phyloP scores from a whole-genome alignment of 805 yeast genomes.

The Zygotorulaspora chibaensis region DNA sequence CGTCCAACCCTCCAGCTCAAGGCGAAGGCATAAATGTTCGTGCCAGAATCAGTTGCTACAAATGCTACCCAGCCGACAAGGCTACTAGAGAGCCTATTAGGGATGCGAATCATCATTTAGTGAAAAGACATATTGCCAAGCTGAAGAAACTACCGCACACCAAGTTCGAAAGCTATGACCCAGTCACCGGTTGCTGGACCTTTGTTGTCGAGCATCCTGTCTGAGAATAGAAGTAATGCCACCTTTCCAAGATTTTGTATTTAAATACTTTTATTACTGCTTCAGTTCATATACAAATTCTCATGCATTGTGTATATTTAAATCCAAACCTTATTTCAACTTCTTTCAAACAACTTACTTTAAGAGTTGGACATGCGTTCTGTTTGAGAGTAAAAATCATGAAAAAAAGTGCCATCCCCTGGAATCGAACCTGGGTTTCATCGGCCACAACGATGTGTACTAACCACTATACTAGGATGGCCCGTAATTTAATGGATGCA shows the following conservation, averaged over 20 bases:
- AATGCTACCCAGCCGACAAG: constrained; percentile 75
- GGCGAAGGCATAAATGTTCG: constrained; percentile 86
- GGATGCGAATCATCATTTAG: constrained; percentile 71
- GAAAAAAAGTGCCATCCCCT: constrained; percentile 55
- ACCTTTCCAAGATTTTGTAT: background rate
- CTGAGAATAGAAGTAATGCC: background rate
- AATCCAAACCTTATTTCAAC: background rate
- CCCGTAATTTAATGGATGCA: constrained; percentile 7
- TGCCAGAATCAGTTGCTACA: constrained; percentile 66
- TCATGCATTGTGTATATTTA: background rate
- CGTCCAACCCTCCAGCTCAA: constrained; percentile 49
- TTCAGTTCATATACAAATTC: too few species aligned
- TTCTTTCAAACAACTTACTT: background rate
- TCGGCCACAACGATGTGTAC: constrained; percentile 73
- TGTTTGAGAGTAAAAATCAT: too few species aligned
- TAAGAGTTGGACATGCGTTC: too few species aligned
- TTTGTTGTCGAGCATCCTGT: constrained; percentile 41
- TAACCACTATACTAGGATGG: constrained; percentile 59
- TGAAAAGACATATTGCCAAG: constrained; percentile 62
- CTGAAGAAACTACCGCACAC: constrained; percentile 53
- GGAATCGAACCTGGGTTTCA: constrained; percentile 72
- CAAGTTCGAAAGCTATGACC: constrained; percentile 71
- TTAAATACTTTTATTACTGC: background rate
- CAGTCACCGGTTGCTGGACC: constrained; percentile 67
- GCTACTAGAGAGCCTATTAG: constrained; percentile 68